Evolutionary conservation across 164 flowering plant species (phyloP).

Genomic region (Paratinospora sagittata): DNA sequence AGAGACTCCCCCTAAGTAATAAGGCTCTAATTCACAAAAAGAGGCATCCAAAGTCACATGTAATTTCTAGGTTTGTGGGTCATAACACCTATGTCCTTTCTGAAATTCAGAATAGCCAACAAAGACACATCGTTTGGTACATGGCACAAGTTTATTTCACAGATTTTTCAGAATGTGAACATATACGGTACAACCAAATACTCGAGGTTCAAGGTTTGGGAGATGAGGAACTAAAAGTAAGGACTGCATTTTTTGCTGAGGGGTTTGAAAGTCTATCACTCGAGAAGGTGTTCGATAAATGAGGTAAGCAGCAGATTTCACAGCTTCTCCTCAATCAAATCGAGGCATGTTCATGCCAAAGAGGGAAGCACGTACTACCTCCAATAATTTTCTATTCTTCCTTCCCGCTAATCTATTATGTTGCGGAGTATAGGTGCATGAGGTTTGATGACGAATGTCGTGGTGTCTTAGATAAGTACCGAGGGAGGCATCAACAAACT

Average conservation of each 20-base stretch:
- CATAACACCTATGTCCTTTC: too few relatives aligned
- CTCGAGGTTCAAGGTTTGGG: slow-evolving; percentile 3
- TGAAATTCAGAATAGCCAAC: too few relatives aligned
- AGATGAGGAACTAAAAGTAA: not conserved
- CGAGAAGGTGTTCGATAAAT: slow-evolving; percentile 20
- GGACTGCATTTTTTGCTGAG: slow-evolving; percentile 9
- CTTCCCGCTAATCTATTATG: slow-evolving; percentile 14
- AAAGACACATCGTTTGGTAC: too few relatives aligned
- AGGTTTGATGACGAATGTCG: slow-evolving; percentile 19
- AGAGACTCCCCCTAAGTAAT: not conserved
- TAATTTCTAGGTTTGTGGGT: too few relatives aligned
- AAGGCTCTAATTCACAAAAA: not conserved
- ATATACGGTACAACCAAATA: too few relatives aligned
- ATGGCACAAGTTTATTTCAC: too few relatives aligned
- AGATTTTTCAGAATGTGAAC: too few relatives aligned
- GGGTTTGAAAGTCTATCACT: slow-evolving; percentile 13
- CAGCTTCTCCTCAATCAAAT: slow-evolving; percentile 17
- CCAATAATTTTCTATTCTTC: slow-evolving; percentile 11
- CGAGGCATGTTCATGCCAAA: slow-evolving; percentile 23
- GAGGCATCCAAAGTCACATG: too few relatives aligned
- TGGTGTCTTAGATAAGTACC: not conserved
- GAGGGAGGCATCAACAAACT: too few relatives aligned
- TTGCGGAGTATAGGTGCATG: slow-evolving; percentile 15
- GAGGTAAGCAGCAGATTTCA: slow-evolving; percentile 17
- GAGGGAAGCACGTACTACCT: slow-evolving; percentile 20